phyloP scores from a whole-genome alignment of 805 yeast species.

The Ogataea saltuana region DNA sequence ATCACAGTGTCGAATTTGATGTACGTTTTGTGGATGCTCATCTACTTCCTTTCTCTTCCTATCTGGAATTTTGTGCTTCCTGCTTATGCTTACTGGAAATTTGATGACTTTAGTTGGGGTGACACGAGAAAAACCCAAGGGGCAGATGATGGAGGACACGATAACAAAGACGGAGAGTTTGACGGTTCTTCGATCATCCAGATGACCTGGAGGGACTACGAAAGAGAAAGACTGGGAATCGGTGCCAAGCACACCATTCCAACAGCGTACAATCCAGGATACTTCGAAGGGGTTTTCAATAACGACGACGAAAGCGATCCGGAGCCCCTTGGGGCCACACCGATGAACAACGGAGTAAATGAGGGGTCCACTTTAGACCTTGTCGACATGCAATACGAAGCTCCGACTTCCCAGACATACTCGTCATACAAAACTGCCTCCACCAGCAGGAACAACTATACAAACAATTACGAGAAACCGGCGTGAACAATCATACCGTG shows the following conservation, averaged over 20 bases:
- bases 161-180: conserved; percentile 74
- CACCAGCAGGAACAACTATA: neutral
- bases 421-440: conserved; percentile 19
- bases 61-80: conserved; percentile 92
- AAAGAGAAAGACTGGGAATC: conserved; percentile 52
- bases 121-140: conserved; percentile 81
- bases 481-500: neutral
- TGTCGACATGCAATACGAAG: conserved; percentile 7
- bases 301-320: conserved; percentile 6
- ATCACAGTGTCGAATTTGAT: conserved; percentile 74
- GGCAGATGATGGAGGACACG: conserved; percentile 69
- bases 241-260: conserved; percentile 26
- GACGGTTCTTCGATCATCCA: conserved; percentile 88
- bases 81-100: conserved; percentile 86
- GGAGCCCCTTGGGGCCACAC: neutral
- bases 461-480: neutral
- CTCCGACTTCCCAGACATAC: conserved; percentile 14
- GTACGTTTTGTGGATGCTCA: conserved; percentile 75
- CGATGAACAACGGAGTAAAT: neutral
- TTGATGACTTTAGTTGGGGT: conserved; percentile 97
- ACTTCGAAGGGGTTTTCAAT: conserved; percentile 10
- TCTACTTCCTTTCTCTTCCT: conserved; percentile 82
- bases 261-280: conserved; percentile 30
- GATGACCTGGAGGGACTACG: conserved; percentile 95
- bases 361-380: conserved; percentile 12